Conservation (phyloP, 176 grass and related monocot species). For the Pontederia paniculata region DNA sequence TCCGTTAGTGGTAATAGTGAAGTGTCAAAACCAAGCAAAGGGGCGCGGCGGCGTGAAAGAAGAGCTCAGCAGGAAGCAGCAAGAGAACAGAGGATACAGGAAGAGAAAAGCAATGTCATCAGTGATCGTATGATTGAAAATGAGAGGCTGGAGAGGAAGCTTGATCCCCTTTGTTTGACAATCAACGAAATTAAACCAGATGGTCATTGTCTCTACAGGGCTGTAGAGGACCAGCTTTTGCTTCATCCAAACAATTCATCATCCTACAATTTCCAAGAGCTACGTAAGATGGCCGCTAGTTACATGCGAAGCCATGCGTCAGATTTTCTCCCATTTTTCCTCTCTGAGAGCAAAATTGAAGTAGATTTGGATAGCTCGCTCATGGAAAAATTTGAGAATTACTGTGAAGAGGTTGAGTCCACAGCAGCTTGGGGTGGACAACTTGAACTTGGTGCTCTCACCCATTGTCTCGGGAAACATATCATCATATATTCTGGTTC, state of each 20-base stretch:
- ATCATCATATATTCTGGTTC: conserved; percentile 83
- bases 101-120: conserved; percentile 17
- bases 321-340: conserved; percentile 79
- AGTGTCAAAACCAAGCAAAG: conserved; percentile 6
- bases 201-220: conserved; percentile 18
- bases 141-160: conserved; percentile 6
- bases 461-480: conserved; percentile 75
- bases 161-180: conserved; percentile 14
- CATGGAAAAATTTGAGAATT: conserved; percentile 47
- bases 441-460: conserved; percentile 75
- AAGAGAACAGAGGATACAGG: conserved; percentile 18
- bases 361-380: conserved; percentile 28
- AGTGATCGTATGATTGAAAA: conserved; percentile 21
- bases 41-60: background rate
- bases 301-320: conserved; percentile 56
- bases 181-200: conserved; percentile 23
- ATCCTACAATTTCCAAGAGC: conserved; percentile 50
- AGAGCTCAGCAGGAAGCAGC: conserved; percentile 19
- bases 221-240: conserved; percentile 15
- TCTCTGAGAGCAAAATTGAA: conserved; percentile 66
- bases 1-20: background rate
- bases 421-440: conserved; percentile 88
- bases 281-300: conserved; percentile 60
- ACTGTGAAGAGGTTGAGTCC: conserved; percentile 60
- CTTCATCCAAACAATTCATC: conserved; percentile 20